Base-by-base conservation (phyloP, 345 rosid genomes). In the Gossypium sturtianum region DNA sequence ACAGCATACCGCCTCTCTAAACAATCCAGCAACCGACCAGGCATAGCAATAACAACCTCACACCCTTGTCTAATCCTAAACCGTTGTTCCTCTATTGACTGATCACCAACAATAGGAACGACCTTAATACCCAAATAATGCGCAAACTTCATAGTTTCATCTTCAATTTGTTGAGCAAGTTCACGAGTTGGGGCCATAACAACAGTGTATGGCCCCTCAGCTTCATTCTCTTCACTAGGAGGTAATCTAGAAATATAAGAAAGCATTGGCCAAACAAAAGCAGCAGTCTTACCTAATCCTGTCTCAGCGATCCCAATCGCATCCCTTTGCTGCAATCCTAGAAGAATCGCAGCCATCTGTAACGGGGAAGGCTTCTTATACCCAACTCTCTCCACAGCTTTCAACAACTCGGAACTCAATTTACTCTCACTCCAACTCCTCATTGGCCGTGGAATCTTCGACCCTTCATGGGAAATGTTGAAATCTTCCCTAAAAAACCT, bases 271-370 rank as follows among this genome's bases (percentile, higher is more conserved):
- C 93, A 84, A 72, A 95, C 98, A 77, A 93, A 93, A 71, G 99
- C 97, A 78, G 91, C 91, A 72, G 99, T 95, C 86, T 95, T 93
- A 80, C 98, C 99, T 11, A 96, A 90, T 62, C 98, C 97, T n/a
- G 97, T 95, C 87, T 91, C 98, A 0, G 97, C 99, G 74, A 95
- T 87, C 20, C 99, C 98, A 29, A 95, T 95, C 25, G 93, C 97
- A 79, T 93, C 98, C 1, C 99, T 85, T 83, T 95, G 99, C 73
- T 89, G 98, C 75, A 95, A 54, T 19, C 99, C 98, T 20, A 95
- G 83, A 0, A 97, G 97, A 74, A 93, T 95, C 0, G 97, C 97
- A 0, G 97, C 99, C 97, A 93, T 93, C 75, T 91, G 98, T 78
- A 95, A 93, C 0, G 97, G 94, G 13, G 97, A 93, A 3, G 97